Evolutionary conservation across 2,329 filamentous ascomycete genomes (phyloP), one percentile per base, ranked within the genome.

Genomic region (Metarhizium album): DNA sequence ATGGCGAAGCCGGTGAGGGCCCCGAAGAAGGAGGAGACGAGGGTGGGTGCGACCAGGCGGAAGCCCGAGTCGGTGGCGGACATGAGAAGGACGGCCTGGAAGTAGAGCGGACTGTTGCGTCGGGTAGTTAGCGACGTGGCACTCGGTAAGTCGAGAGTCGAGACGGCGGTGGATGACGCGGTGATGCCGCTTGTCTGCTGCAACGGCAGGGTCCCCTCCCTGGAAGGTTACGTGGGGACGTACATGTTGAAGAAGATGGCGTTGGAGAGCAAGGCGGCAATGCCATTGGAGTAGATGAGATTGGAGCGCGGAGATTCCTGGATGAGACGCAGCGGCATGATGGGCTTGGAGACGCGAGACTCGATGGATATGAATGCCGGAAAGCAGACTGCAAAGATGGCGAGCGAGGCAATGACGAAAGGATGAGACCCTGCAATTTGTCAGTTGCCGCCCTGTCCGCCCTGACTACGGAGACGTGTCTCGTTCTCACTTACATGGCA

Each of bases 51-150:
- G 20, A 87, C 75, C 49, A 90, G 81, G 42, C 82, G 78, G 27
- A 89, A 76, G n/a, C 86, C 86, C 0, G 86, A 87, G 23, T 74
- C 71, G 0, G 86, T 88, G 16, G 86, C 82, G 5, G 74, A 77
- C 52, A 83, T 81, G 48, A 86, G 74, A 46, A 87, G 80, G 24
- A 88, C 84, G 37, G 82, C 84, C 62, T 88, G 85, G 68, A 87
- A 90, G 70, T 84, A 90, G 7, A 90, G 71, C 1, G 86, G 86
- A 5, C 80, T 80, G 27, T 27, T 37, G 16, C 2, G 16, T 22
- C 38, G n/a, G n/a, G 18, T 6, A 22, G 46, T 31, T 27, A 42
- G 24, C 8, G 2, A 35, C 33, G 27, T 29, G 27, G 27, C 27
- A 29, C 2, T 9, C 27, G 7, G 27, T 29, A n/a, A n/a, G n/a